Base-by-base conservation (phyloP, 352 stramenopile genomes). In the Phytophthora uliginosa region DNA sequence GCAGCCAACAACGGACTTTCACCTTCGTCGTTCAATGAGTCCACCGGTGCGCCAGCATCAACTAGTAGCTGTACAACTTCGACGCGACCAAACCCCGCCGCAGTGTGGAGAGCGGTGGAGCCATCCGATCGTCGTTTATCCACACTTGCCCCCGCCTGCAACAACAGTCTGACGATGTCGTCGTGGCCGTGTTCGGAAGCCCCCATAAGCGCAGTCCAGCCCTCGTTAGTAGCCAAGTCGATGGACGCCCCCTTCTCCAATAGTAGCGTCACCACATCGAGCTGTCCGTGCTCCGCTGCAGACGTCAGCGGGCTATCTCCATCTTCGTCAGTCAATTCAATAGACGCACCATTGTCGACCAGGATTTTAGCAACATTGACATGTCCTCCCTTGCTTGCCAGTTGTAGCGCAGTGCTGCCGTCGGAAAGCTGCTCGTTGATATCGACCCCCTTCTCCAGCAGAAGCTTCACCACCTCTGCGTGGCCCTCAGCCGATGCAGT, bases 151-250 rank as follows among this genome's bases (percentile, higher is more conserved):
- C 52, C 62, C 7, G 31, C n/a, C 3, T 62, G 5, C 36, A 69
- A 17, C 4, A 69, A 24, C 52, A 69, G 12, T 12, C 10, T 20
- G 10, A 62, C 18, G 13, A 69, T 45, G 33, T 60, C 52, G 7
- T 15, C 26, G 13, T 69, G 26, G 10, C 40, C 52, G 22, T 55
- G 1, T 6, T 26, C 3, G 0, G 51, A 47, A 38, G 62, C 62
- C 10, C 7, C 17, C 62, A 57, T 69, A 17, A 67, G 50, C 18
- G 60, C 10, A 31, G 60, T 67, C 8, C 17, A 33, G 6, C 60
- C 60, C 2, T 59, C 36, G 9, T 60, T 20, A 9, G 50, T 67
- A 24, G 33, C 20, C 50, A 54, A 45, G 36, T 60, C 60, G 22
- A 67, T 38, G 2, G 60, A 54, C 3, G 50, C 60, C 5, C 60